Percentiles rank a stretch among this genome's conserved stretches.
These are phyloP conservation scores for Nakazawaea laoshanensis DNA, from an alignment of 805 yeast species.

Conservation along the genomic window DNA sequence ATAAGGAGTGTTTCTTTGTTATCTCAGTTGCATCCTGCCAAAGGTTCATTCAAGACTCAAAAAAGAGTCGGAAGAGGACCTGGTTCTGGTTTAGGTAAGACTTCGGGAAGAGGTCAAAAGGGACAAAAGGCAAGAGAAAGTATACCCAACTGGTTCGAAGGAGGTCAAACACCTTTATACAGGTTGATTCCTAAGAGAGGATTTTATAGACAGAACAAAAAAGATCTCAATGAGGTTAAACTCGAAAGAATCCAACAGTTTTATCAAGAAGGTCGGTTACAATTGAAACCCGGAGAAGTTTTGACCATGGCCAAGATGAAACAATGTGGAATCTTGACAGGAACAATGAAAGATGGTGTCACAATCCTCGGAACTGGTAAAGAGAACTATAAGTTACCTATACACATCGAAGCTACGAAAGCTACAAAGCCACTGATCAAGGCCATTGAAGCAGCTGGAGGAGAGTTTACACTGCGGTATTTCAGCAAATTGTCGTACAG, in stretches of 20 bases:
- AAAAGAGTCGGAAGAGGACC: slow-evolving; percentile 95
- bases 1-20: slow-evolving; percentile 31
- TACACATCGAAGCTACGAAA: slow-evolving; percentile 73
- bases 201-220: slow-evolving; percentile 57
- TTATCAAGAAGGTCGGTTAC: slow-evolving; percentile 58
- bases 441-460: slow-evolving; percentile 65
- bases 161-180: slow-evolving; percentile 95
- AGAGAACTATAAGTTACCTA: slow-evolving; percentile 41
- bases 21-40: slow-evolving; percentile 49
- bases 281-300: slow-evolving; percentile 47
- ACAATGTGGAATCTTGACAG: slow-evolving; percentile 63
- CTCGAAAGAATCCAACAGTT: slow-evolving; percentile 64
- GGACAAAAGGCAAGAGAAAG: slow-evolving; percentile 96
- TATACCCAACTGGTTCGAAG: slow-evolving; percentile 92
- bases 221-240: slow-evolving; percentile 49
- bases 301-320: slow-evolving; percentile 74
- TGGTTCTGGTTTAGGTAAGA: slow-evolving; percentile 86
- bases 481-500: slow-evolving; percentile 55
- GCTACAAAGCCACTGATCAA: slow-evolving; percentile 72
- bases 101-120: slow-evolving; percentile 95
- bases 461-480: slow-evolving; percentile 66
- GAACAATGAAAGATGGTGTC: slow-evolving; percentile 71
- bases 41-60: slow-evolving; percentile 48
- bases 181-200: slow-evolving; percentile 85
- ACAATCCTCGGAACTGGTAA: slow-evolving; percentile 67